phyloP scores from a whole-genome alignment of 2,329 filamentous ascomycete genomes.

The Fusarium pseudograminearum region DNA sequence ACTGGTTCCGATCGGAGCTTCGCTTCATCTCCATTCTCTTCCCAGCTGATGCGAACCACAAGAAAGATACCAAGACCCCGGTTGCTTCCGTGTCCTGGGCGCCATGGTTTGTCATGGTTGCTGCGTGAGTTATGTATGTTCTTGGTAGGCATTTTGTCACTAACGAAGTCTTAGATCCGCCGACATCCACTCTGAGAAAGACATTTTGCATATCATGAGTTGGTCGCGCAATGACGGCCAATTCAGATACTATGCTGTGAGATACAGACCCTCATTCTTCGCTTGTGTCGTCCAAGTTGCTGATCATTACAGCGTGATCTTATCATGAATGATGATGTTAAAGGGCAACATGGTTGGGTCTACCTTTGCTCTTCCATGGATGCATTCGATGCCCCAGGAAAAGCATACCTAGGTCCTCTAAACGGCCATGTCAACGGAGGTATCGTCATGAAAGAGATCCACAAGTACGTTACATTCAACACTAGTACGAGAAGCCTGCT shows the following conservation, averaged over 20 bases:
- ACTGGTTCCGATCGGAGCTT: conserved; percentile 2
- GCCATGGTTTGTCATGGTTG: background rate
- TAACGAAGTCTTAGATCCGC: background rate
- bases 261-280: background rate
- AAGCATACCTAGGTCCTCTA: background rate
- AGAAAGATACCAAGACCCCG: background rate
- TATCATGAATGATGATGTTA: background rate
- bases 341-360: background rate
- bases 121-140: background rate
- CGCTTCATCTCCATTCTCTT: conserved; percentile 1
- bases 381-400: conserved; percentile 1
- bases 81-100: conserved; percentile 1
- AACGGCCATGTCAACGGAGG: conserved; percentile 6
- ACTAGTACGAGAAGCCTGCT: fast-evolving
- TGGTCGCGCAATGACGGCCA: conserved; percentile 1
- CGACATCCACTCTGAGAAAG: background rate
- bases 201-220: conserved; percentile 6
- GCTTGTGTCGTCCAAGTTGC: background rate
- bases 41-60: background rate
- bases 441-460: conserved; percentile 2
- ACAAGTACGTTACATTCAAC: background rate
- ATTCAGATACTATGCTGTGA: conserved; percentile 4
- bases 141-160: background rate
- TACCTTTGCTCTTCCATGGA: conserved; percentile 11
- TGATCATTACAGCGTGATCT: background rate